Percentiles rank a stretch among this genome's conserved stretches.
These are phyloP conservation scores for Cutaneotrichosporon mucoides DNA, from an alignment of 1,284 basidiomycete genomes.

Conservation along the genomic window DNA sequence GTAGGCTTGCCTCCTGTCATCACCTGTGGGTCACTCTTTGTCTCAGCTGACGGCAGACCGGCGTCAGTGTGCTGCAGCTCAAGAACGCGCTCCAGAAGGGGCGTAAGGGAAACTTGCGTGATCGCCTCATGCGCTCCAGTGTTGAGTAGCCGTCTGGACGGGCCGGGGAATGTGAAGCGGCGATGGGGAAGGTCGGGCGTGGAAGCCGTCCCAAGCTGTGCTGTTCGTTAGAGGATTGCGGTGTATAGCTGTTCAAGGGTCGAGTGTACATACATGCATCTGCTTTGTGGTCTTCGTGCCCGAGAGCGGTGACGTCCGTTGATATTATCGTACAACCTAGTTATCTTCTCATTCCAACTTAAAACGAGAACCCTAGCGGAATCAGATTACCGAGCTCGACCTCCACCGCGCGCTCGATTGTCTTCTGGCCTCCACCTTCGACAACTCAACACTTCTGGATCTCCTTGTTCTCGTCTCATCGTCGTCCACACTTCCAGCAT, in stretches of 20 bases:
- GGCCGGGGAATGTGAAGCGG: background rate
- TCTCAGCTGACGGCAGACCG: conserved; percentile 12
- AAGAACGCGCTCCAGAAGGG: conserved; percentile 28
- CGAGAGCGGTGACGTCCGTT: too few relatives aligned
- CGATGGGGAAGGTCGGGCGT: background rate
- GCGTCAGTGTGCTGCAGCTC: conserved; percentile 16
- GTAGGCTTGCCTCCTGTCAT: background rate
- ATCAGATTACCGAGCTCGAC: background rate
- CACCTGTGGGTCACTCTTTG: too few relatives aligned
- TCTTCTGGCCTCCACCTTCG: background rate
- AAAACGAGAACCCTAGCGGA: too few relatives aligned
- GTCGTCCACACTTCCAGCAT: background rate
- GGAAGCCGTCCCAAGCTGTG: background rate
- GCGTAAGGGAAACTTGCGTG: conserved; percentile 27
- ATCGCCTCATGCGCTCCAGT: conserved; percentile 12
- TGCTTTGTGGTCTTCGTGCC: too few relatives aligned
- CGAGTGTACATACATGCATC: too few relatives aligned
- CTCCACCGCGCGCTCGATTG: background rate
- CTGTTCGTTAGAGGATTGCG: background rate
- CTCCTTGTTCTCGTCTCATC: background rate
- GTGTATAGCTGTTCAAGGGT: background rate
- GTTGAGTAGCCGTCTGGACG: background rate
- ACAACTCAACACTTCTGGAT: background rate
- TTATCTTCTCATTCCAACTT: too few relatives aligned
- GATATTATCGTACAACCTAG: too few relatives aligned